Conservation (phyloP, 1,139 yeast genomes). For the Geotrichum macrosporum region DNA sequence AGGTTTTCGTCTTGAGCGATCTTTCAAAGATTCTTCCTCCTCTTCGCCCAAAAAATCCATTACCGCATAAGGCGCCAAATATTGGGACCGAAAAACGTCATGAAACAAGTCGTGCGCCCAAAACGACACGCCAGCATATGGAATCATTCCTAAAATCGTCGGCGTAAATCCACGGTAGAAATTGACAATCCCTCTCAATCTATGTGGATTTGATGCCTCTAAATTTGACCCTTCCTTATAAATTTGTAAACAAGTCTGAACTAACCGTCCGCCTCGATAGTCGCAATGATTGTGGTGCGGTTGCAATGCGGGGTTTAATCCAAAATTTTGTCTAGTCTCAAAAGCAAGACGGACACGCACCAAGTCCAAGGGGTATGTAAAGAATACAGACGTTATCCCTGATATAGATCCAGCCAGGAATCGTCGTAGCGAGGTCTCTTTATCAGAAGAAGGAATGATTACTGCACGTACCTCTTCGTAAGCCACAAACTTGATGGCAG, state of each 20-base stretch:
- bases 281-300: slow-evolving; percentile 30
- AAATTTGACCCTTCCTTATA: slow-evolving; percentile 48
- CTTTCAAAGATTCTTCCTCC: slow-evolving; percentile 10
- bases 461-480: slow-evolving; percentile 85
- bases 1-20: slow-evolving; percentile 40
- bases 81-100: slow-evolving; percentile 66
- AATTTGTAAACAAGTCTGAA: slow-evolving; percentile 51
- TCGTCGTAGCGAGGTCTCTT: slow-evolving; percentile 78
- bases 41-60: slow-evolving; percentile 21
- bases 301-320: slow-evolving; percentile 28
- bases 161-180: slow-evolving; percentile 94
- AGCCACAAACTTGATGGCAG: slow-evolving; percentile 95
- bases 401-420: slow-evolving; percentile 86
- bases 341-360: slow-evolving; percentile 89
- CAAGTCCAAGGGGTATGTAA: slow-evolving; percentile 89
- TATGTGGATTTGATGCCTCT: slow-evolving; percentile 26
- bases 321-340: slow-evolving; percentile 52
- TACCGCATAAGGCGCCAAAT: slow-evolving; percentile 56
- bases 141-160: slow-evolving; percentile 91
- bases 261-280: slow-evolving; percentile 50
- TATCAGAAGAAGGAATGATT: slow-evolving; percentile 65
- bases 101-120: slow-evolving; percentile 90
- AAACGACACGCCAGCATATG: slow-evolving; percentile 96
- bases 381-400: slow-evolving; percentile 75
- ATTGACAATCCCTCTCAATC: slow-evolving; percentile 44